Evolutionary conservation across 768 basidiomycete species (phyloP), one percentile per base, ranked within the genome.

Genomic region (Suillus bovinus): DNA sequence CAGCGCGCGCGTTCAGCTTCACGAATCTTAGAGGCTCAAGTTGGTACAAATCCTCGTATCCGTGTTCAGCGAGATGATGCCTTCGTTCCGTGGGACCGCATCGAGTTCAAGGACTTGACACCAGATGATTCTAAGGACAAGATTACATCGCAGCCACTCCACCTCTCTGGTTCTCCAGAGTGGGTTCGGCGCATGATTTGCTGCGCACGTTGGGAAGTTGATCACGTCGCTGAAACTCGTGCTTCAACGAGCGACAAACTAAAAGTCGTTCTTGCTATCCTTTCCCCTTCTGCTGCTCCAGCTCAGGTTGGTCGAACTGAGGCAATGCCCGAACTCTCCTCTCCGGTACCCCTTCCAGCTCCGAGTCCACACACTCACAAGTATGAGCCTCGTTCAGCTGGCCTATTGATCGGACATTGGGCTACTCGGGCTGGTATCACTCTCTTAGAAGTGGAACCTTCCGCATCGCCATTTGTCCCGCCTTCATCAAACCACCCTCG

Each of bases 131-230:
- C 71, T 22, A 70, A 72, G 59, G 62, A 70, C n/a, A 66, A 70
- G 42, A 52, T 71, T 14, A 57, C 68, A 39, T 62, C 69, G 1
- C 71, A 70, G 50, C 58, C 72, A 58, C 62, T 64, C 20, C 65
- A 71, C 63, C 60, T 71, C 0, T 73, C 72, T 36, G 71, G 78
- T 6, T 87, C 88, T 10, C 92, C 92, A 14, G 92, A 94, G 70
- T 94, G 92, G 92, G 83, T 93, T 33, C 85, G 92, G 65, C 83
- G 91, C 61, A 90, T 89, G 38, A 87, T 94, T 61, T 94, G 89
- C 70, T 93, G 92, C 70, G 89, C 88, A 3, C 83, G 82, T 20
- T 94, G 89, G 89, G 90, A 91, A 69, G 72, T 82, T 46, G 81
- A 89, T 53, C 79, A 88, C 61, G 82, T 82, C n/a, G 62, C 68